Evolutionary conservation across 495 filamentous ascomycete genomes (phyloP).

Genomic region (Neurospora tetraspora): DNA sequence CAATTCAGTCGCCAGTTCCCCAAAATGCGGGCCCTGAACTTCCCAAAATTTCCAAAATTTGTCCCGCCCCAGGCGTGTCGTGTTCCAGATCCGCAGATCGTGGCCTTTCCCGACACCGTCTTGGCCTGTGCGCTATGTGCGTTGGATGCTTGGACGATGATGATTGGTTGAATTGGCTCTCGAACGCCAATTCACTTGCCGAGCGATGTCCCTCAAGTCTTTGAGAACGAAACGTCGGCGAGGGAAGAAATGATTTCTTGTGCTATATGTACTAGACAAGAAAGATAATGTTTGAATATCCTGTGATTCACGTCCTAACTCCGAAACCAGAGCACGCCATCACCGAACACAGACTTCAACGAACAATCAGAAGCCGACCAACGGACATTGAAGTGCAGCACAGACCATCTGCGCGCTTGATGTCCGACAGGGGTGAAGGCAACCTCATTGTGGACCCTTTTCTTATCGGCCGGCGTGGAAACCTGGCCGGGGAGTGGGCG

Average conservation of each 20-base stretch:
- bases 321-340: not conserved
- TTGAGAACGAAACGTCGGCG: not conserved
- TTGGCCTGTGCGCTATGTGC: not conserved
- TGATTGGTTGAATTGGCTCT: not conserved
- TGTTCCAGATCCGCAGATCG: constrained; percentile 4
- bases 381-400: not conserved
- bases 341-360: not conserved
- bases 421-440: not conserved
- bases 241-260: not conserved
- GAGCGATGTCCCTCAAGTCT: not conserved
- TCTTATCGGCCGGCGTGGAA: not conserved
- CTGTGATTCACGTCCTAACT: not conserved
- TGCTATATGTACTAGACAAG: not conserved
- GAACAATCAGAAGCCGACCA: not conserved
- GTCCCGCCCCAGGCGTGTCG: not conserved
- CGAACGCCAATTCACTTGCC: not conserved
- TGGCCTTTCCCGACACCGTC: constrained; percentile 5
- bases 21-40: not conserved
- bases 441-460: not conserved
- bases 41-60: constrained; percentile 3
- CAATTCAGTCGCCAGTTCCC: not conserved
- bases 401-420: not conserved
- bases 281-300: not conserved
- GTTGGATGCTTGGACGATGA: not conserved
- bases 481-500: not conserved